phyloP scores from a whole-genome alignment of 1,284 basidiomycete species.

The Leccinum pachyderme region DNA sequence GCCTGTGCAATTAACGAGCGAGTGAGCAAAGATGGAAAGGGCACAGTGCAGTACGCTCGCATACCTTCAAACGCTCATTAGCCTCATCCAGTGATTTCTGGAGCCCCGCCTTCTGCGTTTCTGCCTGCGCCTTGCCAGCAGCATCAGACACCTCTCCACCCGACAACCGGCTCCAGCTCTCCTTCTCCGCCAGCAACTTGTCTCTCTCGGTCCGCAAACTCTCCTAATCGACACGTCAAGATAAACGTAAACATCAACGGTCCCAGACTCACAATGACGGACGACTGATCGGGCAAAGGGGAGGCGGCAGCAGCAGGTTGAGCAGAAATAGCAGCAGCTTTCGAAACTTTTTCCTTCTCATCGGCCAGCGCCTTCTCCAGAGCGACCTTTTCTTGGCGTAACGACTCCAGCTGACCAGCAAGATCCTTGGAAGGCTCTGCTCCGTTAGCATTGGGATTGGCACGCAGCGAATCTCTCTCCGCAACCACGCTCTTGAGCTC shows the following conservation, averaged over 20 bases:
- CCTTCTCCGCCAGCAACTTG: constrained; percentile 57
- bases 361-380: constrained; percentile 43
- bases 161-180: constrained; percentile 38
- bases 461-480: constrained; percentile 35
- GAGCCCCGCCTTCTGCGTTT: constrained; percentile 57
- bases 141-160: constrained; percentile 27
- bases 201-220: constrained; percentile 60
- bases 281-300: constrained; percentile 34
- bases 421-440: constrained; percentile 30
- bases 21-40: not conserved
- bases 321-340: constrained; percentile 8
- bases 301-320: constrained; percentile 13
- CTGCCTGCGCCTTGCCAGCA: constrained; percentile 44
- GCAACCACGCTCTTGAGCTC: constrained; percentile 34
- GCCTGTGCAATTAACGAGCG: constrained; percentile 33
- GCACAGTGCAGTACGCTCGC: not conserved
- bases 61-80: constrained; percentile 52
- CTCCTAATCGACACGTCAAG: constrained; percentile 39
- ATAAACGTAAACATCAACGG: not conserved
- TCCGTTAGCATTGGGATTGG: constrained; percentile 7
- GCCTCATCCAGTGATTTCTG: constrained; percentile 60
- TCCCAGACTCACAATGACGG: constrained; percentile 44
- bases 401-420: constrained; percentile 37
- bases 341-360: constrained; percentile 39
- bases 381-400: constrained; percentile 43